A percentile compares a stretch with the other conserved stretches of the same genome.
These are phyloP conservation scores for Metroxylon sagu DNA, from an alignment of 176 grass and related monocot genomes.

Conservation along the genomic window DNA sequence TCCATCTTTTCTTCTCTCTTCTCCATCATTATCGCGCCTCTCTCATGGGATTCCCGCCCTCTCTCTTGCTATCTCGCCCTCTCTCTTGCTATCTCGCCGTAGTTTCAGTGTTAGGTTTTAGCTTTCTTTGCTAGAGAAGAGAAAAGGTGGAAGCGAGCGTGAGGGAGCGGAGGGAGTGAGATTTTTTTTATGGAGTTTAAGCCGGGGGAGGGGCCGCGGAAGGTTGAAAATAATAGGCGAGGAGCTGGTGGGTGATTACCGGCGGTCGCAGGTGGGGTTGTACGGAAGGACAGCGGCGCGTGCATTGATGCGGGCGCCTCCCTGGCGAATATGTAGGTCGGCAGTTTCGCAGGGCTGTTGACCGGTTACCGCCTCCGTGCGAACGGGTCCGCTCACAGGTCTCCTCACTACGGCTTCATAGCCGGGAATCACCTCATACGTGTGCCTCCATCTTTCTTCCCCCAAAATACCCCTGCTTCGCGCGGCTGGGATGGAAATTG, in stretches of 20 bases:
- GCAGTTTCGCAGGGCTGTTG: not conserved
- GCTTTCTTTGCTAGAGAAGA: not conserved
- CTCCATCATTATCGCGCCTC: constrained; percentile 3
- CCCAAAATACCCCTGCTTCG: no score
- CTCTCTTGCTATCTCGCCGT: no score
- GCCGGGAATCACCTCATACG: no score
- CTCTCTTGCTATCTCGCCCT: no score
- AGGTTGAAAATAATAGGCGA: no score
- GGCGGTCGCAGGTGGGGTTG: not conserved
- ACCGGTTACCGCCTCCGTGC: not conserved
- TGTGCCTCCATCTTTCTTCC: no score
- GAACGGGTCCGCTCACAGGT: not conserved
- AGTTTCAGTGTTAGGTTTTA: constrained; percentile 4
- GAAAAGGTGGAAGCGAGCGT: not conserved
- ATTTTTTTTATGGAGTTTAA: constrained; percentile 2
- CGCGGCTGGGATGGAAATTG: no score
- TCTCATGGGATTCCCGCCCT: not conserved
- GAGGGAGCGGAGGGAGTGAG: not conserved
- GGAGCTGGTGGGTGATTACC: not conserved
- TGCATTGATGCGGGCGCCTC: not conserved
- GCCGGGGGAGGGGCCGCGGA: no score
- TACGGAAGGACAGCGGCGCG: not conserved
- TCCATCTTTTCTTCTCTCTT: constrained; percentile 10
- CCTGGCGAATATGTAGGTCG: not conserved
- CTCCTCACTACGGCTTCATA: not conserved